Conservation (phyloP, 1,284 basidiomycete species). For the Tilletia caries region DNA sequence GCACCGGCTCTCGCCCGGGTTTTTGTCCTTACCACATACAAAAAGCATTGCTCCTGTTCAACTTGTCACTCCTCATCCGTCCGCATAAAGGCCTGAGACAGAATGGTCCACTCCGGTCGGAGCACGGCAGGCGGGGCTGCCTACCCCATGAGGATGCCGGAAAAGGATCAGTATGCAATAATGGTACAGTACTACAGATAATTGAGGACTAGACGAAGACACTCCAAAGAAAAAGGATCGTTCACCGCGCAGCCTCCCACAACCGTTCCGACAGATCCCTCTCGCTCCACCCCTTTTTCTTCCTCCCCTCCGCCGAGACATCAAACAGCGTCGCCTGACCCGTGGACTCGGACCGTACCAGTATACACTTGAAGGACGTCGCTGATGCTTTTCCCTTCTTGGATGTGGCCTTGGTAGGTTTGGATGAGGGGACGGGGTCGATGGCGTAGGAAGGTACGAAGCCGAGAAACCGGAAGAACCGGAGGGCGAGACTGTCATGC, state of each 20-base stretch:
- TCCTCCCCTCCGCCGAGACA: background rate
- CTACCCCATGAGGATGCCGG: no score
- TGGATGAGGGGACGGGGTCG: background rate
- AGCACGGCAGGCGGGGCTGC: no score
- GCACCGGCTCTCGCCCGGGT: no score
- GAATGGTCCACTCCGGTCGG: no score
- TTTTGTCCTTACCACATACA: no score
- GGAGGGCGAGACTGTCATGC: background rate
- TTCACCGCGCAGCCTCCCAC: background rate
- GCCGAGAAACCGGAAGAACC: slow-evolving; percentile 7
- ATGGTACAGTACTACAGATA: no score
- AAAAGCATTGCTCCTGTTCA: no score
- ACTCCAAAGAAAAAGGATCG: no score
- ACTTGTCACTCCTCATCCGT: no score
- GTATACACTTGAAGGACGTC: background rate
- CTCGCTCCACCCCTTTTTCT: background rate
- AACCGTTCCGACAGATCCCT: background rate
- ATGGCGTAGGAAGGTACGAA: background rate
- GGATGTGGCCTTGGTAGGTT: background rate
- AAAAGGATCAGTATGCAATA: no score
- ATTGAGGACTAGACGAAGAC: no score
- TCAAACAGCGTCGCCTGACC: background rate
- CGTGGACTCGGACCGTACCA: slow-evolving; percentile 6
- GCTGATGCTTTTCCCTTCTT: background rate
- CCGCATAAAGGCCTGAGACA: no score